These are phyloP conservation scores for Dipteronia sinensis DNA, from an alignment of 345 rosid species.

Conservation along the genomic window DNA sequence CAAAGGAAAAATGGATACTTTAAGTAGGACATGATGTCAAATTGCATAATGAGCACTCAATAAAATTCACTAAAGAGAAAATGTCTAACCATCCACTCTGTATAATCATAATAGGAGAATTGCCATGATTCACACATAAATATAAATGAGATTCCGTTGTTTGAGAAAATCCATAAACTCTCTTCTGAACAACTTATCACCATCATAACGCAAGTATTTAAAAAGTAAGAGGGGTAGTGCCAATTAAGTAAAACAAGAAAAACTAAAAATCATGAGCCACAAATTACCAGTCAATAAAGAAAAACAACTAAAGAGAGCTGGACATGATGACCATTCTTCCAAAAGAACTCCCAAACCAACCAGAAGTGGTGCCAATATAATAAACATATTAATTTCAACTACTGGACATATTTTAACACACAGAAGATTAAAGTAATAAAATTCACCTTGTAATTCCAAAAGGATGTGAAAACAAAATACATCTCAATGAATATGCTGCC, in stretches of 20 bases:
- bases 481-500: conserved; percentile 97
- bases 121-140: background rate
- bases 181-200: background rate
- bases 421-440: background rate
- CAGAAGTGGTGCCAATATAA: background rate
- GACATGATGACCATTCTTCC: background rate
- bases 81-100: background rate
- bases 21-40: background rate
- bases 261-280: background rate
- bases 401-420: conserved; percentile 2
- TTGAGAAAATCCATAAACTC: background rate
- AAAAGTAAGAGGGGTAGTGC: background rate
- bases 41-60: background rate
- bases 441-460: conserved; percentile 97
- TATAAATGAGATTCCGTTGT: background rate
- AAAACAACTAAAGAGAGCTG: background rate
- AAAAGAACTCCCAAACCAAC: background rate
- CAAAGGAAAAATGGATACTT: background rate
- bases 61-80: background rate
- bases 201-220: background rate
- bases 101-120: background rate
- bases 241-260: background rate
- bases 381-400: background rate
- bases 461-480: conserved; percentile 97
- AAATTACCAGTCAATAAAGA: background rate